Conservation (phyloP, 1,284 basidiomycete species). For the Entoloma clypeatum region DNA sequence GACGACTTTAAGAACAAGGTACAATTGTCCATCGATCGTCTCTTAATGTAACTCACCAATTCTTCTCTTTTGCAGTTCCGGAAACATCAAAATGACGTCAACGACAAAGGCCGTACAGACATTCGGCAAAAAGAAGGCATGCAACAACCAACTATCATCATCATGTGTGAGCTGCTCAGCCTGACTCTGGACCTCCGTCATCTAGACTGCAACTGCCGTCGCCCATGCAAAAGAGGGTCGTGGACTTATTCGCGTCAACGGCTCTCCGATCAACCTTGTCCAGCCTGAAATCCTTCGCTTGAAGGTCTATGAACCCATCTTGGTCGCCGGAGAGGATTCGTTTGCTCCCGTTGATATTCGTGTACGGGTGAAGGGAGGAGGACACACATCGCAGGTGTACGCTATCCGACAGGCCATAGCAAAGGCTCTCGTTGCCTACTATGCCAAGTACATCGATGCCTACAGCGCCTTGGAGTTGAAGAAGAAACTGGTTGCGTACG, state of each 20-base stretch:
- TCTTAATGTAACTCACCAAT: too few relatives aligned
- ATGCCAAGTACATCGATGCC: constrained; percentile 98
- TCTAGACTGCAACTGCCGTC: constrained; percentile 92
- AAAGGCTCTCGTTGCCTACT: constrained; percentile 97
- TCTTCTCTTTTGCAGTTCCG: neutral
- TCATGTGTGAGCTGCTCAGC: constrained; percentile 8
- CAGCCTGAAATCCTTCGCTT: constrained; percentile 94
- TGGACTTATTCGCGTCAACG: constrained; percentile 96
- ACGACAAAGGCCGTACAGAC: constrained; percentile 88
- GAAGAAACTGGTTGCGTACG: constrained; percentile 94
- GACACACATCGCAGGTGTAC: constrained; percentile 98
- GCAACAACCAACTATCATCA: constrained; percentile 20
- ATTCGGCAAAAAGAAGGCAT: constrained; percentile 97
- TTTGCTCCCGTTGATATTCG: constrained; percentile 92
- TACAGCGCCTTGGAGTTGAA: constrained; percentile 95
- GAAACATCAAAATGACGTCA: constrained; percentile 67
- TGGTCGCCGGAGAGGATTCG: constrained; percentile 84
- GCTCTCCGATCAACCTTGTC: constrained; percentile 93
- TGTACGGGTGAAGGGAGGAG: constrained; percentile 98
- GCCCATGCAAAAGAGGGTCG: constrained; percentile 96
- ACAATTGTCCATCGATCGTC: constrained; percentile 15
- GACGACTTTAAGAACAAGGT: constrained; percentile 44
- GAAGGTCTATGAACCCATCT: constrained; percentile 97
- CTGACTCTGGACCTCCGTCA: constrained; percentile 8
- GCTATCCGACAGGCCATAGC: constrained; percentile 99